These are phyloP conservation scores for Argentina anserina DNA, from an alignment of 306 rosid genomes.

Conservation along the genomic window DNA sequence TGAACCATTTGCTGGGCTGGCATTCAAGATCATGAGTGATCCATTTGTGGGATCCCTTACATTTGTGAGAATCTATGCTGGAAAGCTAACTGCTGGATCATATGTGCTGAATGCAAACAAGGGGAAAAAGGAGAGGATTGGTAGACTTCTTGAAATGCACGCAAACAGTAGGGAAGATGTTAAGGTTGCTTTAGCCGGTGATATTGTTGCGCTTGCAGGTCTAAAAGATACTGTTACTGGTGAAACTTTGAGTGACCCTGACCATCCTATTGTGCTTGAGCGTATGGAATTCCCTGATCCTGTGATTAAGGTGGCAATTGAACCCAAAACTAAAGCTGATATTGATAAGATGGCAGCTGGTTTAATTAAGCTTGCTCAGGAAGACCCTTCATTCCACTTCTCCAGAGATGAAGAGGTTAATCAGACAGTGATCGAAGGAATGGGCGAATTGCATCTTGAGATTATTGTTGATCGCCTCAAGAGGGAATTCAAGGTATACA, in stretches of 20 bases:
- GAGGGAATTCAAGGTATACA: conserved; percentile 86
- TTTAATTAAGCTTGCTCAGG: conserved; percentile 91
- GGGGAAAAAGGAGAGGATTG: conserved; percentile 91
- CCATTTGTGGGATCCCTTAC: conserved; percentile 93
- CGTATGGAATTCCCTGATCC: conserved; percentile 99
- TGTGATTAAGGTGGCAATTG: conserved; percentile 95
- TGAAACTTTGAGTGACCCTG: conserved; percentile 83
- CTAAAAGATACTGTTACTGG: conserved; percentile 92
- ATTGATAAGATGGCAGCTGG: conserved; percentile 91
- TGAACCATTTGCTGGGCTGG: conserved; percentile 91
- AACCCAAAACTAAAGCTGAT: conserved; percentile 98
- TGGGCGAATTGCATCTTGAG: conserved; percentile 99
- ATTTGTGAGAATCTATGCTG: conserved; percentile 85
- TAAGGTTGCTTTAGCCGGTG: conserved; percentile 81
- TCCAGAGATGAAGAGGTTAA: conserved; percentile 95
- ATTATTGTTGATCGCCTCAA: conserved; percentile 92
- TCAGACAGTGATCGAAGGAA: conserved; percentile 98
- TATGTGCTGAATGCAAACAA: conserved; percentile 85
- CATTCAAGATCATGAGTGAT: conserved; percentile 98
- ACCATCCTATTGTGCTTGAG: conserved; percentile 73
- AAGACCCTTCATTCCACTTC: conserved; percentile 97
- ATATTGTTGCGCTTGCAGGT: conserved; percentile 90
- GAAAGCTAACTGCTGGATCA: conserved; percentile 80
- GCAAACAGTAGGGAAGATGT: conserved; percentile 98
- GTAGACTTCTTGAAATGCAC: conserved; percentile 95